Conservation (phyloP, 164 flowering plant species). For the Echeveria elegans region DNA sequence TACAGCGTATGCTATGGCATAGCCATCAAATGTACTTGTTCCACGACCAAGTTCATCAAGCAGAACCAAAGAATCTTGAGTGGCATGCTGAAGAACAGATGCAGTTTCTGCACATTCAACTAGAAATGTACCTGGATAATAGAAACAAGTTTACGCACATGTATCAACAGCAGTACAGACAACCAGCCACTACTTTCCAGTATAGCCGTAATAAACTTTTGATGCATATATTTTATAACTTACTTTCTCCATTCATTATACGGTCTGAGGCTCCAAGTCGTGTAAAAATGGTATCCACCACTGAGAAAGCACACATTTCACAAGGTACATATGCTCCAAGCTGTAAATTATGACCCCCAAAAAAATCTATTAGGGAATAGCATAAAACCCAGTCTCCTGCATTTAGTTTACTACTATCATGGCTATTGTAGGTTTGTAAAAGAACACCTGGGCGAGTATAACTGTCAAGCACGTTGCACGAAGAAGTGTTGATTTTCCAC, state of each 20-base stretch:
- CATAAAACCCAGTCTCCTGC: no score
- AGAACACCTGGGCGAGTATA: constrained; percentile 76
- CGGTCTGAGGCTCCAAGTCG: constrained; percentile 95
- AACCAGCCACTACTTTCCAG: neutral
- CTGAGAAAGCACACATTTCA: constrained; percentile 60
- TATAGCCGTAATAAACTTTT: no score
- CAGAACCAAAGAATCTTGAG: constrained; percentile 77
- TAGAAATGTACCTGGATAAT: constrained; percentile 73
- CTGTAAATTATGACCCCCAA: constrained; percentile 40
- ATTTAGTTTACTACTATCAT: no score
- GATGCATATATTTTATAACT: constrained; percentile 21
- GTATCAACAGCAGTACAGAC: neutral
- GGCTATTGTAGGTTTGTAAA: neutral
- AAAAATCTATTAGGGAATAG: neutral
- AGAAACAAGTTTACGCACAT: neutral
- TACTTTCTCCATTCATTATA: constrained; percentile 95
- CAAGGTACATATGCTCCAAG: constrained; percentile 88
- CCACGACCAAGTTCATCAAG: constrained; percentile 98
- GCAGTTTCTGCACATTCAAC: constrained; percentile 95
- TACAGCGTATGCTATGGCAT: constrained; percentile 98
- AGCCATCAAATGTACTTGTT: constrained; percentile 97
- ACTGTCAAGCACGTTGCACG: constrained; percentile 90
- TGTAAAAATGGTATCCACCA: constrained; percentile 79
- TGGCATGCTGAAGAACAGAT: constrained; percentile 79
- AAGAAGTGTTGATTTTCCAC: constrained; percentile 96